Evolutionary conservation across 2,329 filamentous ascomycete species (phyloP).

Genomic region (Septoria linicola): DNA sequence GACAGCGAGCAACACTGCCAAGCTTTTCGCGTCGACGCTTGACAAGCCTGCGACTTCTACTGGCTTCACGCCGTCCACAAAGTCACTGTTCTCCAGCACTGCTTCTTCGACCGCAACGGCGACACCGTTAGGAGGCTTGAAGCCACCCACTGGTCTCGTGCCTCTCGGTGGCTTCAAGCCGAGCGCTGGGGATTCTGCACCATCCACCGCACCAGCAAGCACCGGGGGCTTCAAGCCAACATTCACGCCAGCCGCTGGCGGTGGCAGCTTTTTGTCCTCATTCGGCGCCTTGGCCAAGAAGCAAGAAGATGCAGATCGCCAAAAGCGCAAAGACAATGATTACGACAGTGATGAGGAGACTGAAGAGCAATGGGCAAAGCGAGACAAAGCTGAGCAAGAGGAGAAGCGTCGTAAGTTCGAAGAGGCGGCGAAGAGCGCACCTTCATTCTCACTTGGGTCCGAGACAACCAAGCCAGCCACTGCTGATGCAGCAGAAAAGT

Average conservation of each 20-base stretch:
- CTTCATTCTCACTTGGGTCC: slow-evolving; percentile 28
- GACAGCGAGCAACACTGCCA: slow-evolving; percentile 34
- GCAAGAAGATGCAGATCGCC: slow-evolving; percentile 45
- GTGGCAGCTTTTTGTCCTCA: slow-evolving; percentile 16
- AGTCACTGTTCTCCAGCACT: slow-evolving; percentile 20
- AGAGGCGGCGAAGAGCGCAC: slow-evolving; percentile 38
- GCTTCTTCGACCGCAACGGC: slow-evolving; percentile 12
- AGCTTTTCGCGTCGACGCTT: slow-evolving; percentile 35
- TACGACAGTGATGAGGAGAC: slow-evolving; percentile 55
- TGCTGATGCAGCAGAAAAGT: slow-evolving; percentile 26
- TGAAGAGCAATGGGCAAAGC: slow-evolving; percentile 50
- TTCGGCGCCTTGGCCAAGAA: slow-evolving; percentile 44
- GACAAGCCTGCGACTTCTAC: slow-evolving; percentile 26
- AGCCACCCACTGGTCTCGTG: slow-evolving; percentile 37
- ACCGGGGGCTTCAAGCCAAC: slow-evolving; percentile 41
- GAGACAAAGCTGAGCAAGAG: slow-evolving; percentile 47
- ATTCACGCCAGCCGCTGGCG: slow-evolving; percentile 34
- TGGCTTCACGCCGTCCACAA: slow-evolving; percentile 24
- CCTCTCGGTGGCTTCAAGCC: slow-evolving; percentile 40
- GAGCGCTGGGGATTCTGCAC: slow-evolving; percentile 33
- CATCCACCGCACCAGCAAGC: slow-evolving; percentile 5
- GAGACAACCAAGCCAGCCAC: slow-evolving; percentile 19
- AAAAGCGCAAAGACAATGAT: slow-evolving; percentile 51
- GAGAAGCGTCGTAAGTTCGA: slow-evolving; percentile 47
- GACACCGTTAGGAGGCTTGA: slow-evolving; percentile 37